phyloP scores from a whole-genome alignment of 768 basidiomycete species.

The Termitomyces sp. region DNA sequence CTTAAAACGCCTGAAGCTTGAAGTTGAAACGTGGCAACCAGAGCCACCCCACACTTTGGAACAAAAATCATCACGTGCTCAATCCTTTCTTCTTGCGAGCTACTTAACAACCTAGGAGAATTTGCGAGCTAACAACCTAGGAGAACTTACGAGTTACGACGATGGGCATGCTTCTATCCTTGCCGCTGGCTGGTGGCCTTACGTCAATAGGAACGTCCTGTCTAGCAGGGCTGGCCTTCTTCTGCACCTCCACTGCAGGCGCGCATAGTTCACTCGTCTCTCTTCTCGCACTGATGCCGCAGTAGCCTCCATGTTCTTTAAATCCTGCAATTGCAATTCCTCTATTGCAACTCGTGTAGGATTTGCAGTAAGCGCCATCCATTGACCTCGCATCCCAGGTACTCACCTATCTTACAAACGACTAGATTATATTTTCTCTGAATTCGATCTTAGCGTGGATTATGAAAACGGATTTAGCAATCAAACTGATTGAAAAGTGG shows the following conservation, averaged over 20 bases:
- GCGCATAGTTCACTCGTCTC: slow-evolving; percentile 18
- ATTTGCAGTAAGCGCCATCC: slow-evolving; percentile 65
- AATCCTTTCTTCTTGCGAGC: background rate
- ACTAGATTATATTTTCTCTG: slow-evolving; percentile 88
- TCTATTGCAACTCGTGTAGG: slow-evolving; percentile 97
- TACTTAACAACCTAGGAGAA: no score
- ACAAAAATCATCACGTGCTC: slow-evolving; percentile 8
- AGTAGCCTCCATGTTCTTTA: slow-evolving; percentile 92
- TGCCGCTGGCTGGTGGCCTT: slow-evolving; percentile 67
- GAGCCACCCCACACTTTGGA: no score
- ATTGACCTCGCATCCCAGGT: background rate
- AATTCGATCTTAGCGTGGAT: slow-evolving; percentile 97
- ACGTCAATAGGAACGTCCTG: slow-evolving; percentile 80
- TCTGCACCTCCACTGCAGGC: slow-evolving; percentile 85
- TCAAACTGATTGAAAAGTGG: slow-evolving; percentile 85
- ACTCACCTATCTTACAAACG: background rate
- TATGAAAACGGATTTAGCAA: slow-evolving; percentile 88
- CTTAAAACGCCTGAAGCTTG: background rate
- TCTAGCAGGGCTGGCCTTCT: slow-evolving; percentile 79
- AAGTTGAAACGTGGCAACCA: no score
- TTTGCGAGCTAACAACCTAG: no score
- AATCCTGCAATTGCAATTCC: slow-evolving; percentile 98
- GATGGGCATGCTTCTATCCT: slow-evolving; percentile 75
- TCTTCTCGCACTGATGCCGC: slow-evolving; percentile 11
- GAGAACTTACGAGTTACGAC: slow-evolving; percentile 3